Conservation (phyloP, 345 rosid species). For the Rhodomyrtus tomentosa region DNA sequence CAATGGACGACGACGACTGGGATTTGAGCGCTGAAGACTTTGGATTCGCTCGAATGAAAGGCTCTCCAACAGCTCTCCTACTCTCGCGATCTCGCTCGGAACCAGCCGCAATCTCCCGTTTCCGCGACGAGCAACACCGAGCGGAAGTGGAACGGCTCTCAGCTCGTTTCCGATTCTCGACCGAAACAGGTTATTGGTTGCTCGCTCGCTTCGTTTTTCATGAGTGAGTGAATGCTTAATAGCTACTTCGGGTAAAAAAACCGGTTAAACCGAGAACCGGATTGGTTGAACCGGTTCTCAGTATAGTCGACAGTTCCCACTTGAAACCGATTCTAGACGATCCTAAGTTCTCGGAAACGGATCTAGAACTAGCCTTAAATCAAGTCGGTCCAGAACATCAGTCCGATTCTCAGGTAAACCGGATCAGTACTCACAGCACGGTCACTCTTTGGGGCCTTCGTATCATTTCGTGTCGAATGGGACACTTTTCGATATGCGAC, state of each 20-base stretch:
- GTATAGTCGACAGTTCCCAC: not conserved
- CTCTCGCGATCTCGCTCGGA: constrained; percentile 13
- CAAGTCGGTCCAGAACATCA: not conserved
- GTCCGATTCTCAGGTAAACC: not conserved
- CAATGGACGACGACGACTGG: constrained; percentile 42
- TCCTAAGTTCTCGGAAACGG: not conserved
- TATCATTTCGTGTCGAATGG: too few species aligned
- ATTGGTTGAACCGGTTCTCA: not conserved
- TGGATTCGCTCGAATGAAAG: constrained; percentile 59
- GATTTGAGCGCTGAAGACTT: constrained; percentile 60
- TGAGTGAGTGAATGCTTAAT: not conserved
- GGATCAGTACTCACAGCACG: not conserved
- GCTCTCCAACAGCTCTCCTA: constrained; percentile 53
- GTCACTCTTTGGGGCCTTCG: too few species aligned
- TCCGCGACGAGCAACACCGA: not conserved
- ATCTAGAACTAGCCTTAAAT: not conserved
- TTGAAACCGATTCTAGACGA: not conserved
- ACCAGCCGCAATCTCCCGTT: constrained; percentile 9
- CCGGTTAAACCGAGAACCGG: not conserved
- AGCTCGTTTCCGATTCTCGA: not conserved
- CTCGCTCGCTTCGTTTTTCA: not conserved
- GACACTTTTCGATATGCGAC: too few species aligned
- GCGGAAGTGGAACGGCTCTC: not conserved
- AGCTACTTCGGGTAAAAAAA: not conserved
- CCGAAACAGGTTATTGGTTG: not conserved